A percentile compares a stretch with the other conserved stretches of the same genome.
These are phyloP conservation scores for Diplodia sapinea DNA, from an alignment of 2,329 filamentous ascomycete genomes.

Conservation along the genomic window DNA sequence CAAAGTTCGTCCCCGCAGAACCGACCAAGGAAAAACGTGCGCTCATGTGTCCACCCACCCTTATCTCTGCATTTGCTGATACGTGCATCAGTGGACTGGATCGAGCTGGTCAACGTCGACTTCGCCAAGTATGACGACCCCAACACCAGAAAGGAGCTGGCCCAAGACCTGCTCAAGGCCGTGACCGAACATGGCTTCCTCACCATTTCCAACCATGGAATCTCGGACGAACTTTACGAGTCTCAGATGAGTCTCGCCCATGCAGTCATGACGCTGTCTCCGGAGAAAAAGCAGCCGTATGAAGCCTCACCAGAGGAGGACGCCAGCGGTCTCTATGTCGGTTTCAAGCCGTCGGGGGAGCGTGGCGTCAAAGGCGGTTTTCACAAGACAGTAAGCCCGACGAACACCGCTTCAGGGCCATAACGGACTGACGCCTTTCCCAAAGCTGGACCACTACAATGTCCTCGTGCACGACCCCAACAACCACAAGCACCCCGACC, in stretches of 20 bases:
- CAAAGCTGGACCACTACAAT: conserved; percentile 21
- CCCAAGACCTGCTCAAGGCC: conserved; percentile 9
- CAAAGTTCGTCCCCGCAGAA: background rate
- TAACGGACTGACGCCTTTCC: background rate
- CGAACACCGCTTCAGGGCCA: no score
- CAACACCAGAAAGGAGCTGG: background rate
- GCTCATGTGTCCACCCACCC: background rate
- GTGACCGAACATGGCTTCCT: conserved; percentile 18
- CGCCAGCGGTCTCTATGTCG: conserved; percentile 13
- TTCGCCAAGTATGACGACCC: conserved; percentile 15
- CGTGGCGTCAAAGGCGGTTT: conserved; percentile 8
- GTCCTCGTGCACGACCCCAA: conserved; percentile 11
- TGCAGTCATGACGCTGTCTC: background rate
- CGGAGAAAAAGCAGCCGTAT: conserved; percentile 2
- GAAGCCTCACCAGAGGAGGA: conserved; percentile 7
- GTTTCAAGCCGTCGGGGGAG: conserved; percentile 11
- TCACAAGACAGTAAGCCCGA: conserved; percentile 3
- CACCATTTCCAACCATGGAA: conserved; percentile 17
- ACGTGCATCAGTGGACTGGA: background rate
- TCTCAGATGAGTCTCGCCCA: conserved; percentile 18
- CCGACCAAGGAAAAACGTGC: conserved; percentile 7
- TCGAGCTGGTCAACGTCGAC: conserved; percentile 16
- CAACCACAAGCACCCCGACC: conserved; percentile 2
- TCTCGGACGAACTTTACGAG: background rate
- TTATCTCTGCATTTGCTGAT: background rate